Conservation (phyloP, 768 basidiomycete species). For the Clathrus columnatus region DNA sequence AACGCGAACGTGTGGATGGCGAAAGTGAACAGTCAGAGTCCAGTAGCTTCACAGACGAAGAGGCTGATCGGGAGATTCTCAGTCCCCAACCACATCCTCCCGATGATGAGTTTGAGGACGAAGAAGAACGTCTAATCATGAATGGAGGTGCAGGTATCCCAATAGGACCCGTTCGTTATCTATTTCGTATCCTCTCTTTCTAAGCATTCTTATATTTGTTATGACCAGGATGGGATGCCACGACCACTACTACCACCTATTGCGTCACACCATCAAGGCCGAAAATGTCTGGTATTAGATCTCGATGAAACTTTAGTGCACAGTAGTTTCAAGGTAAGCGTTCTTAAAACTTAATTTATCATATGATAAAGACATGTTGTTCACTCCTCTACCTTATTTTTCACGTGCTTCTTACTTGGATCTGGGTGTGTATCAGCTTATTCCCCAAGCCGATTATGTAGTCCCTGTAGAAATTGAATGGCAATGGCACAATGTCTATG, state of each 20-base stretch:
- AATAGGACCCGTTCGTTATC: conserved; percentile 68
- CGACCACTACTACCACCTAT: conserved; percentile 85
- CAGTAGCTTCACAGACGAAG: conserved; percentile 61
- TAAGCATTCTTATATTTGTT: conserved; percentile 9
- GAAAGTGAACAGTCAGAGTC: conserved; percentile 56
- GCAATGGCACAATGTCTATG: conserved; percentile 97
- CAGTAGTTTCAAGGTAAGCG: conserved; percentile 89
- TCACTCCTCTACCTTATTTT: conserved; percentile 8
- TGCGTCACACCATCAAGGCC: conserved; percentile 66
- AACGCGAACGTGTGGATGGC: conserved; percentile 32
- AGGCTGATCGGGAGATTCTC: conserved; percentile 43
- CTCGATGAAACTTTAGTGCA: conserved; percentile 96
- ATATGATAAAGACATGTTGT: neutral
- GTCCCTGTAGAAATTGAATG: conserved; percentile 99
- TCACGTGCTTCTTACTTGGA: neutral
- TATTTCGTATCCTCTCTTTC: conserved; percentile 3
- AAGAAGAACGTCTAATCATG: conserved; percentile 82
- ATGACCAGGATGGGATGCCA: conserved; percentile 69
- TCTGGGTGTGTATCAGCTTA: conserved; percentile 47
- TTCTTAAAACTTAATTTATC: neutral
- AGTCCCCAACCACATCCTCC: neutral
- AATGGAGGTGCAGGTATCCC: conserved; percentile 94
- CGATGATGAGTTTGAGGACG: conserved; percentile 60
- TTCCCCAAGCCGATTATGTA: conserved; percentile 91
- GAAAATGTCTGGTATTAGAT: conserved; percentile 95